Evolutionary conservation across 2,329 filamentous ascomycete species (phyloP), one percentile per base, ranked within the genome.

Genomic region (Penicillium sp.): DNA sequence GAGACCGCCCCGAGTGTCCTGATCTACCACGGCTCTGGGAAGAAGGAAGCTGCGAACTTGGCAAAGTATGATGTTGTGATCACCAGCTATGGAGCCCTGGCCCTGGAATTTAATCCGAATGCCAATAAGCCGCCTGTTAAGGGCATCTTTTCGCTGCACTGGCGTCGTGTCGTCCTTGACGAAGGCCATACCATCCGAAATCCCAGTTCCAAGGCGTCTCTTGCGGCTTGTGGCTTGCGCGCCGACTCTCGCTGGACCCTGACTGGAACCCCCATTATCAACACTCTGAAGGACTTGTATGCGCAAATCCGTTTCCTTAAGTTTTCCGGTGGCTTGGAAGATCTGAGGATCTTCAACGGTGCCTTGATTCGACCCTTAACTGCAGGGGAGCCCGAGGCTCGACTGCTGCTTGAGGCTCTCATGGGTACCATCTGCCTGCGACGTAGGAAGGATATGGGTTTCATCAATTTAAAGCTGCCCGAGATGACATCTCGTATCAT

Each of bases 181-280:
- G 91, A 95, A 77, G 91, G 90, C 0, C 92, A 96, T 68, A 86
- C 79, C 1, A 92, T 96, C 58, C 84, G 92, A 15, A 95, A 95
- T 59, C 84, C 87, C 4, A 83, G 82, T 50, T 89, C 91, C 0
- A 91, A 91, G 69, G 84, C 83, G 44, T 85, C 90, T 0, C 74
- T 87, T 55, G 89, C 91, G 4, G 88, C 87, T 2, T 87, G 81
- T 58, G 80, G 81, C 39, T 74, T 96, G 6, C 77, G 83, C 46
- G 88, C 91, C 1, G 81, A 85, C 50, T 91, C 89, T 10, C 83
- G 88, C 64, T 96, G 92, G 92, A 85, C 88, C 0, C 75, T 93
- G 23, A 91, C 88, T 0, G 90, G 90, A 48, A 93, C 91, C 0
- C 90, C 91, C 0, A 93, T 94, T 58, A 82, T 94, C 71, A 96